Evolutionary conservation across 2,329 filamentous ascomycete genomes (phyloP), one percentile per base, ranked within the genome.

Genomic region (Amauroascus verrucosus): DNA sequence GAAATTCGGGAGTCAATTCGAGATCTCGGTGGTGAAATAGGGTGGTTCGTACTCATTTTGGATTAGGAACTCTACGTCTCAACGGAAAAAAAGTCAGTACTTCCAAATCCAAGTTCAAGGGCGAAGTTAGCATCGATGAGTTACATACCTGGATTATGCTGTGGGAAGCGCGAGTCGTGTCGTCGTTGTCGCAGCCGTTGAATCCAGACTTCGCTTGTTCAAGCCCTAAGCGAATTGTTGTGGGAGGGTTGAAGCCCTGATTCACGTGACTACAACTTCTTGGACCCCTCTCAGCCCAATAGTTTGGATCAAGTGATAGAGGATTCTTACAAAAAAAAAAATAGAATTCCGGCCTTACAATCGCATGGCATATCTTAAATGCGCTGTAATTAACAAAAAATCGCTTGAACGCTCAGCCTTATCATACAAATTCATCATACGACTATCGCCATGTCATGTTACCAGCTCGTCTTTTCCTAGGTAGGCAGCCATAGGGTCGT

Each of bases 401-500:
- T 54, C 53, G 53, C 56, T 57, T 43, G 51, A 52, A 57, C 53
- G 49, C 56, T 32, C 43, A 35, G 6, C 48, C 1, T 38, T 46
- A 32, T 20, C 16, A 49, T 41, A 47, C 16, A 51, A 24, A 44
- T 11, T 20, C 38, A 26, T 38, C 32, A 24, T 28, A 11, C 6
- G 14, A 24, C n/a, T 2, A 6, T n/a, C n/a, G n/a, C 30, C 7
- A 6, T 30, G 37, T 51, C 46, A 59, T 38, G 33, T 52, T 37
- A 57, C 53, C 58, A 86, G 66, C 61, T 86, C 81, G 64, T 89
- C 85, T 65, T 82, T 86, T 22, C 85, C 86, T 44, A 94, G 68
- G 61, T 88, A 81, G 5, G 81, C 83, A 1, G 88, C 86, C 90
- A 95, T 95, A 0, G 90, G 90, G 71, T 95, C 90, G 58, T 88